These are phyloP conservation scores for Begonia peltatifolia DNA, from an alignment of 306 rosid species.

Conservation along the genomic window DNA sequence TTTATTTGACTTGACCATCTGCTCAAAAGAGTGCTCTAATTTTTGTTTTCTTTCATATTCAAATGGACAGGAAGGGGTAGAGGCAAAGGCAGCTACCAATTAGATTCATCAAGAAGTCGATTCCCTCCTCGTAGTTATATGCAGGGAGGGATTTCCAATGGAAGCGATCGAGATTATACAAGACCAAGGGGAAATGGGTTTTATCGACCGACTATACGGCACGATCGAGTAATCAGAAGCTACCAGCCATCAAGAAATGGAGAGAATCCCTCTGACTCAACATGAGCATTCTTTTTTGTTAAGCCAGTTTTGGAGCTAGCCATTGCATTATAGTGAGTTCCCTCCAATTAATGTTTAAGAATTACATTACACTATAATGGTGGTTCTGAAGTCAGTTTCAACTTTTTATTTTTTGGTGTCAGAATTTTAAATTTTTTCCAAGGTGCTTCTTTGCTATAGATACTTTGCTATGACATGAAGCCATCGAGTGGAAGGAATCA, in stretches of 20 bases:
- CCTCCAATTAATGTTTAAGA: conserved; percentile 12
- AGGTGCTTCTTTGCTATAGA: conserved; percentile 18
- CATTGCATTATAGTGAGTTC: conserved; percentile 21
- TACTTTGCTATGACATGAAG: neutral
- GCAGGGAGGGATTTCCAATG: conserved; percentile 44
- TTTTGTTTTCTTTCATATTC: neutral
- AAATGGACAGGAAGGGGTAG: conserved; percentile 74
- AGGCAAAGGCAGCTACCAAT: conserved; percentile 66
- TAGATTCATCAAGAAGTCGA: conserved; percentile 59
- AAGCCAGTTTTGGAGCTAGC: conserved; percentile 33
- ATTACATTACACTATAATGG: conserved; percentile 9
- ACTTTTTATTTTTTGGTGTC: conserved; percentile 10
- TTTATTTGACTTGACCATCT: no score
- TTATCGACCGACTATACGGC: conserved; percentile 48
- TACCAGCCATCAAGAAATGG: conserved; percentile 43
- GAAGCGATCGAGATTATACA: conserved; percentile 49
- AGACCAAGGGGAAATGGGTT: conserved; percentile 64
- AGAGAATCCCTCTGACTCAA: conserved; percentile 32
- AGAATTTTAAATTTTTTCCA: conserved; percentile 22
- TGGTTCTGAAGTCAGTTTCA: conserved; percentile 19
- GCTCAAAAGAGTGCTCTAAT: no score
- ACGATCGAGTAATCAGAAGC: conserved; percentile 42
- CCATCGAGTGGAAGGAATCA: no score
- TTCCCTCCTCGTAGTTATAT: conserved; percentile 38
- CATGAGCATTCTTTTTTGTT: conserved; percentile 11